Conservation (phyloP, 176 grass and related monocot genomes). For the Eremochloa ophiuroides region DNA sequence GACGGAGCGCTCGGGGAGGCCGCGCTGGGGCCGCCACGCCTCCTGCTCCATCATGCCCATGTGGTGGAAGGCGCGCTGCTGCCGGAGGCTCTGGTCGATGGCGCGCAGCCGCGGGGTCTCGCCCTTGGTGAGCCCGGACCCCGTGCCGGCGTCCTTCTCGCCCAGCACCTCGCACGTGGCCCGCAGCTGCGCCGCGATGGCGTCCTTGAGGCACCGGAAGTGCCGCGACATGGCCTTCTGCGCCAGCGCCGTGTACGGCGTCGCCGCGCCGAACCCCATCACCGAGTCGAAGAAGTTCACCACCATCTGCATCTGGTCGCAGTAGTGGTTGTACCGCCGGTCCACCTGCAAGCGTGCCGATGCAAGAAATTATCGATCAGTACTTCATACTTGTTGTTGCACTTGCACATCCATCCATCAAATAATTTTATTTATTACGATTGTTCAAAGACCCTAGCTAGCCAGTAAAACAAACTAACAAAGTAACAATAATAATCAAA, state of each 20-base stretch:
- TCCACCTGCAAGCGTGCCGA: too few species aligned
- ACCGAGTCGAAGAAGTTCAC: slow-evolving; percentile 99
- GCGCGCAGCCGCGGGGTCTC: slow-evolving; percentile 87
- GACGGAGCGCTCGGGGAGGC: slow-evolving; percentile 93
- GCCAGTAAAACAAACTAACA: too few species aligned
- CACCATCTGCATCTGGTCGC: slow-evolving; percentile 99
- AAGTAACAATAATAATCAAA: not conserved
- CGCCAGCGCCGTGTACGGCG: slow-evolving; percentile 93
- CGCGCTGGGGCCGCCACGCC: slow-evolving; percentile 92
- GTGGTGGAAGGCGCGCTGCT: slow-evolving; percentile 98
- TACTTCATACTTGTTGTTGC: too few species aligned
- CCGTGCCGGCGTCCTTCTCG: slow-evolving; percentile 72
- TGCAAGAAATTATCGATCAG: too few species aligned
- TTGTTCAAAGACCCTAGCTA: too few species aligned
- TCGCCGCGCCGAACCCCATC: slow-evolving; percentile 93
- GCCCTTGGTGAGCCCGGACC: slow-evolving; percentile 87
- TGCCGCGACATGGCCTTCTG: slow-evolving; percentile 99
- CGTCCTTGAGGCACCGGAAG: slow-evolving; percentile 98
- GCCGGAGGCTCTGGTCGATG: slow-evolving; percentile 84
- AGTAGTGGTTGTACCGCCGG: slow-evolving; percentile 98
- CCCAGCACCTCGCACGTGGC: slow-evolving; percentile 77
- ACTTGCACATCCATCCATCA: too few species aligned
- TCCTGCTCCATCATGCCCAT: slow-evolving; percentile 99
- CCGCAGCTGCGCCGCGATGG: slow-evolving; percentile 64
- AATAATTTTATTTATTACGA: too few species aligned